Evolutionary conservation across 169 alveolate genomes (phyloP), one percentile per base, ranked within the genome.

Genomic region (Neospora caninum): DNA sequence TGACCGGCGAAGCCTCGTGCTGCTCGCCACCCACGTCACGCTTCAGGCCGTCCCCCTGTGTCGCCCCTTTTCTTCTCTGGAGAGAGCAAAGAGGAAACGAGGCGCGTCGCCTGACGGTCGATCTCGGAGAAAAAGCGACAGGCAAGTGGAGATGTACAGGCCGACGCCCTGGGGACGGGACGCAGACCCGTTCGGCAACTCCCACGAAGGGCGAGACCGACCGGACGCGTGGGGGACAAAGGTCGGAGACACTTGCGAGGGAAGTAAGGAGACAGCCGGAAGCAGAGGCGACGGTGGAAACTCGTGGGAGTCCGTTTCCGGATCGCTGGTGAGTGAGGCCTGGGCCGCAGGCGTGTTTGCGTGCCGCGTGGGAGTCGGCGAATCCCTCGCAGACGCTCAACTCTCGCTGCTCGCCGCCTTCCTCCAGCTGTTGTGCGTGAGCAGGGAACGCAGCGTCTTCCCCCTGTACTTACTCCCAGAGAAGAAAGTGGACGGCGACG

Each of bases 281-380:
- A 36, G 67, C 6, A 36, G 64, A 22, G 64, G 13, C 36, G 89
- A 22, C 31, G 84, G 43, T 43, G 4, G 45, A 31, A 7, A 13
- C 84, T 18, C 27, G 84, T 41, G 16, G 13, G 84, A 6, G 64
- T 64, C 25, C 73, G 4, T 64, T 27, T 27, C 86, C 2, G 42
- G 86, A 29, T 78, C 29, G 18, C 39, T 38, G 29, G 41, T n/a
- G 86, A n/a, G 45, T 25, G 54, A 82, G 64, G 43, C 89, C 38
- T 42, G 53, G 53, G 31, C 67, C 34, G 67, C 67, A 6, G 64
- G 89, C 69, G 41, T 18, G 10, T 36, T 82, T 9, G 89, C 89
- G 67, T 31, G 43, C 13, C 89, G 89, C 41, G 89, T 82, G 39
- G 89, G 67, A 7, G 89, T 82, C 41, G 89, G 89, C 39, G 89